Percentiles rank a stretch among this genome's conserved stretches.
These are phyloP conservation scores for Remersonia thermophila DNA, from an alignment of 2,329 filamentous ascomycete species.

Conservation along the genomic window DNA sequence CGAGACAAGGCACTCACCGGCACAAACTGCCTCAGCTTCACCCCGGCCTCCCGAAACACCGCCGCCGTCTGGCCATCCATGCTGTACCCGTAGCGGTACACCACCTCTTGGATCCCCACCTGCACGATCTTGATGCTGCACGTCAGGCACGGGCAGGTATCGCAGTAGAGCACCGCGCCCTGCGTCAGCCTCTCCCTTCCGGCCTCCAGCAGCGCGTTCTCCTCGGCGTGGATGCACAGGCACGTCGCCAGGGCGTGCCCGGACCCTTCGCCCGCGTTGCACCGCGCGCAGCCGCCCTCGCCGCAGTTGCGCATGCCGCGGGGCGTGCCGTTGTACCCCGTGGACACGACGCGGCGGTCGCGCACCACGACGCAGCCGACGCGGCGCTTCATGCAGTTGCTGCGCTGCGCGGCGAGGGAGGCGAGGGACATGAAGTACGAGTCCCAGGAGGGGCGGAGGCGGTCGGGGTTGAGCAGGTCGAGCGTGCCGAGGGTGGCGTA, in stretches of 20 bases:
- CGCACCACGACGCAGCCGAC: slow-evolving; percentile 89
- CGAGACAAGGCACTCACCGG: slow-evolving; percentile 45
- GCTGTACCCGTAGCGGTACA: slow-evolving; percentile 86
- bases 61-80: slow-evolving; percentile 79
- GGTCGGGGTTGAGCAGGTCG: slow-evolving; percentile 63
- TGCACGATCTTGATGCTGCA: slow-evolving; percentile 98
- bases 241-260: slow-evolving; percentile 75
- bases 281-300: slow-evolving; percentile 79
- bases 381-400: slow-evolving; percentile 96
- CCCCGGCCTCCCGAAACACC: slow-evolving; percentile 73
- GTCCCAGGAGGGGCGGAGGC: slow-evolving; percentile 86
- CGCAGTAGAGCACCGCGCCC: slow-evolving; percentile 77
- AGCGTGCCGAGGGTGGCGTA: slow-evolving; percentile 60
- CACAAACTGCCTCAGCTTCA: slow-evolving; percentile 75
- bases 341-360: slow-evolving; percentile 78
- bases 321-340: slow-evolving; percentile 97
- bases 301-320: slow-evolving; percentile 80
- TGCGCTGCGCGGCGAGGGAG: slow-evolving; percentile 75
- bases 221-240: slow-evolving; percentile 93
- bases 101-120: slow-evolving; percentile 89
- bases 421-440: slow-evolving; percentile 98
- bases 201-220: slow-evolving; percentile 91
- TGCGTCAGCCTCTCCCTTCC: slow-evolving; percentile 80
- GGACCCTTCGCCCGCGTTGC: slow-evolving; percentile 59
- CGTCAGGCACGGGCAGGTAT: slow-evolving; percentile 92